phyloP scores from a whole-genome alignment of 768 basidiomycete species.

The Kwoniella bestiolae region DNA sequence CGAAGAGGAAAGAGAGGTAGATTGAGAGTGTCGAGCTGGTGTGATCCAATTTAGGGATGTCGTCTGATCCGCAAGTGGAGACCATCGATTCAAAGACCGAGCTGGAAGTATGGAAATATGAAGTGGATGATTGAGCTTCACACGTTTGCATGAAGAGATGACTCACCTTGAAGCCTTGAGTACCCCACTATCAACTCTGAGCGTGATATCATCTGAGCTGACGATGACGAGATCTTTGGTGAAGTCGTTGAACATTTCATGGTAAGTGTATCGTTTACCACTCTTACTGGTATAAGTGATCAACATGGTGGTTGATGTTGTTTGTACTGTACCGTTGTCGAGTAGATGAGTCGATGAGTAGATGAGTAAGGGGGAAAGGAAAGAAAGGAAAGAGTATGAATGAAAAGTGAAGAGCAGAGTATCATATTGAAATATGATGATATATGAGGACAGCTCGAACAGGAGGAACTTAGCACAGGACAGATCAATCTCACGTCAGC shows the following conservation, averaged over 20 bases:
- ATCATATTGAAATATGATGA: too few relatives aligned
- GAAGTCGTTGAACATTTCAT: background rate
- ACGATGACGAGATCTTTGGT: slow-evolving; percentile 5
- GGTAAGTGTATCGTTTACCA: background rate
- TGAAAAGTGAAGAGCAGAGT: too few relatives aligned
- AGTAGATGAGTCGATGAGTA: too few relatives aligned
- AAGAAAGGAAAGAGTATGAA: too few relatives aligned
- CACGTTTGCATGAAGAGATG: background rate
- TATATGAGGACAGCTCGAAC: too few relatives aligned
- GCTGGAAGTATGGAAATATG: background rate
- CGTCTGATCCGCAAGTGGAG: slow-evolving; percentile 2
- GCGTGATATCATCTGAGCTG: background rate
- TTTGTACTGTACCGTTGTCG: background rate
- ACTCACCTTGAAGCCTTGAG: background rate
- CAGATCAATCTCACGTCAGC: too few relatives aligned
- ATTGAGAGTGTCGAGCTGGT: background rate
- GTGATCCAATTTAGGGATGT: background rate
- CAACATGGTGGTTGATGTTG: background rate
- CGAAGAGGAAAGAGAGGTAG: background rate
- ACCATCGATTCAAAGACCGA: background rate
- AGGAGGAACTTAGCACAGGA: too few relatives aligned
- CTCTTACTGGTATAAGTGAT: background rate
- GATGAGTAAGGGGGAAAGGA: too few relatives aligned
- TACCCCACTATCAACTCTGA: background rate
- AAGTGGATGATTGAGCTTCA: background rate